Base-by-base conservation (phyloP, 164 flowering plant species). In the Tinospora cordifolia region DNA sequence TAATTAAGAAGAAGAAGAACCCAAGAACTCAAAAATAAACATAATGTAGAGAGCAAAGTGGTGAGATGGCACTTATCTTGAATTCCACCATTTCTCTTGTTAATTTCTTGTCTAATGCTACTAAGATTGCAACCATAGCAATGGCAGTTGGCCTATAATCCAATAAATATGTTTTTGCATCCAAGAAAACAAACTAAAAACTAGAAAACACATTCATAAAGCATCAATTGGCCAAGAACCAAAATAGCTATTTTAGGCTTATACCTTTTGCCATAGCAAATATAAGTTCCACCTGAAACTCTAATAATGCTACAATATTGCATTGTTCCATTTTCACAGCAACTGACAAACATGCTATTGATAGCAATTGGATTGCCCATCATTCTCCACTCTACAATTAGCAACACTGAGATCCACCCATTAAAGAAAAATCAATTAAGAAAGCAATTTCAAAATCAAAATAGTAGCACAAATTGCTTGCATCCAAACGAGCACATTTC, bases 111-210 rank as follows among this genome's bases (percentile, higher is more conserved):
- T 83, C 81, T 58, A 80, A 57, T 67, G 85, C 82, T 66, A 79
- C 74, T 66, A 90, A 75, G 22, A 80, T 80, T 24, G 93, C 90
- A 0, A 93, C 92, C 0, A 82, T 86, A 14, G 97, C 94, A 49
- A 91, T 72, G 0, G 78, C 77, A 27, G 94, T 88, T 3, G 94
- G 92, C 10, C 85, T 74, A 75, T 85, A 68, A 44, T 80, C 83
- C 75, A 72, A 73, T 66, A 77, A 47, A 74, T 78, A 83, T 47
- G 79, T 73, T 68, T 81, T 94, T 91, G 66, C 26, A 77, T 34
- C 44, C 36, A 70, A 75, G 25, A 63, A 78, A 22, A 17, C 40
- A 17, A 19, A 22, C n/a, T 47, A 19, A 68, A 57, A 54, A 54
- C 9, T 54, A n/a, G 60, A 54, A 11, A 25, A 76, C 71, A 26